Evolutionary conservation across 805 yeast genomes (phyloP), one percentile per base, ranked within the genome.

Genomic region (Pichia occidentalis): DNA sequence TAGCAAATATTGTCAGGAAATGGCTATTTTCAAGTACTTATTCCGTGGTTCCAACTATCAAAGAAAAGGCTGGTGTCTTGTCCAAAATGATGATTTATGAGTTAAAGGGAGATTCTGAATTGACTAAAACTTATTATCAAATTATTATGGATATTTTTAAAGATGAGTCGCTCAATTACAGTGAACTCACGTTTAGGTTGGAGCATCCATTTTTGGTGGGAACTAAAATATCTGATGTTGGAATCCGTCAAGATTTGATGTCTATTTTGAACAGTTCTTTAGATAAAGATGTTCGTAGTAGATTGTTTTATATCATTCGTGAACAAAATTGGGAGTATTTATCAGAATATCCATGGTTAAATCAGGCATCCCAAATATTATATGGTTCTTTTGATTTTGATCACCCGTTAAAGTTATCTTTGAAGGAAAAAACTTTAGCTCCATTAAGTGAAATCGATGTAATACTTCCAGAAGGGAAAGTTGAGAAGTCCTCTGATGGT

Each of bases 321-420:
- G 97, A 92, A 51, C 99, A 92, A 57, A 90, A 86, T 52, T 92
- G 99, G 99, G 99, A 92, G 55, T 82, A 75, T 47, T 64, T 92
- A 26, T 88, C 95, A 1, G 98, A 92, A 48, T 84, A 83, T 51
- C 84, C 87, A 29, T 92, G 98, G 98, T 62, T 90, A 44, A 86
- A 86, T 56, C 97, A 90, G 57, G 97, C 95, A 0, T 66, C 85
- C 14, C 96, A 88, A 54, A 61, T 94, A 21, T 61, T 92, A 6
- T 85, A 81, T 52, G 95, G 92, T 0, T 70, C 95, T 0, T 77
- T 85, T 47, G 80, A 80, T 40, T 59, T 58, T 27, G 69, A 70
- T 1, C 64, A 70, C 39, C 57, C 52, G 2, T 49, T 86, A 14
- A 59, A 57, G 18, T 56, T 85, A 32, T 57, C 61, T 2, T 60